Evolutionary conservation across 495 filamentous ascomycete species (phyloP), one percentile per base, ranked within the genome.

Genomic region (Hypoxylon lienhwacheense): DNA sequence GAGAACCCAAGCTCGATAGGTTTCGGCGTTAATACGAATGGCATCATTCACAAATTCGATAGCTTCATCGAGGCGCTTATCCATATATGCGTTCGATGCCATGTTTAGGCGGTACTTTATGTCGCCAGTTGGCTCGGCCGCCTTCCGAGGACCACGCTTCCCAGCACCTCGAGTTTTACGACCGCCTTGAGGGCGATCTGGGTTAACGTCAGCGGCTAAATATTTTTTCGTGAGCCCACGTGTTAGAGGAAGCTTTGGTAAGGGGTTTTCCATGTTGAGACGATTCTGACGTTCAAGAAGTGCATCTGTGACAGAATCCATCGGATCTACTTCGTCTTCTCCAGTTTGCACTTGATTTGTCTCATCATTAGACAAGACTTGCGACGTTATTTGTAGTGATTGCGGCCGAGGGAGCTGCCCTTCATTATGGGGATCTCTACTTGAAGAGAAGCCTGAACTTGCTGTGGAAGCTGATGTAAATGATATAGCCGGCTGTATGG

Each of bases 1-100:
- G 21, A 92, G 68, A 14, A 80, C 82, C 79, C 92, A 90, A 20
- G 90, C 86, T 15, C 81, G 76, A 54, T 87, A 86, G 47, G 90
- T 88, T 66, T 95, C 91, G 10, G 88, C 87, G 64, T 96, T 95
- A 59, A 85, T 78, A 48, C 87, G 81, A 43, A 95, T 84, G 7
- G 90, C 87, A 62, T 84, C 81, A 37, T 77, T 73, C 7, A 86
- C 80, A 34, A 81, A 73, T 1, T 82, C 72, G 22, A 82, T 74
- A 7, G 89, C 86, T 26, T 77, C 72, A 20, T 84, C 81, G 64
- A 85, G 84, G 34, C 87, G 76, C 7, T 78, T 76, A 43, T 81
- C 75, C 53, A 89, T 81, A 65, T 86, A 92, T 1, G 85, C 82
- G 20, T 82, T 77, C 19, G 81, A 85, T 5, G 89, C 89, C 61